These are phyloP conservation scores for Monosporascus sp. DNA, from an alignment of 2,329 filamentous ascomycete species.

Conservation along the genomic window DNA sequence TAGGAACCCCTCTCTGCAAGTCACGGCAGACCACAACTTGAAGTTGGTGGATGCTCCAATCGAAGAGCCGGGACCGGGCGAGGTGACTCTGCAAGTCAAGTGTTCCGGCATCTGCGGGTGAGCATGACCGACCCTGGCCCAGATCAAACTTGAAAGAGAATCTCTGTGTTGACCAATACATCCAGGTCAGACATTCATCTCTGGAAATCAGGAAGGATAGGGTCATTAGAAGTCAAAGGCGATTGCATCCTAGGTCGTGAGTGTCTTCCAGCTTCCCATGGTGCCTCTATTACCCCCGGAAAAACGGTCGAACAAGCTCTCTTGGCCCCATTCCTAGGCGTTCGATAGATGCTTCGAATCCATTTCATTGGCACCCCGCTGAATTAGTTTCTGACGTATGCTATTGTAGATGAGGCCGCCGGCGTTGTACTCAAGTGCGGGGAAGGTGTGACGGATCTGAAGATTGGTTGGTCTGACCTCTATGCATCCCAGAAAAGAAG, in stretches of 20 bases:
- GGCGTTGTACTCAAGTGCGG: conserved; percentile 55
- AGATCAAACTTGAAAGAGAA: not conserved
- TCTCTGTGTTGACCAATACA: not conserved
- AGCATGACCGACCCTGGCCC: conserved; percentile 5
- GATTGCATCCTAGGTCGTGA: conserved; percentile 56
- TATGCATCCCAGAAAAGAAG: too few relatives aligned
- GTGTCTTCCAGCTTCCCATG: not conserved
- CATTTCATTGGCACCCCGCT: not conserved
- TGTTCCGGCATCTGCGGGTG: conserved; percentile 60
- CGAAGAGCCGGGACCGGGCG: conserved; percentile 44
- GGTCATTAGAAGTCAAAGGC: conserved; percentile 54
- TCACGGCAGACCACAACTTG: conserved; percentile 54
- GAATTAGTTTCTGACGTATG: not conserved
- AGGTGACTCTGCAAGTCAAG: conserved; percentile 57
- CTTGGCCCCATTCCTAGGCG: not conserved
- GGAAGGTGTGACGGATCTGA: conserved; percentile 45
- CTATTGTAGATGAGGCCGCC: conserved; percentile 46
- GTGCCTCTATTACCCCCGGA: not conserved
- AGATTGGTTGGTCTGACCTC: conserved; percentile 30
- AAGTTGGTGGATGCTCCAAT: conserved; percentile 53
- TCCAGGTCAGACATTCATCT: conserved; percentile 61
- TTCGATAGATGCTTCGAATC: not conserved
- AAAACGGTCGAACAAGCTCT: not conserved
- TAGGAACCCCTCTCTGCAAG: conserved; percentile 50
- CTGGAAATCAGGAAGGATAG: conserved; percentile 61